Evolutionary conservation across 805 yeast genomes (phyloP), one percentile per base, ranked within the genome.

Genomic region (Candida insectalens): DNA sequence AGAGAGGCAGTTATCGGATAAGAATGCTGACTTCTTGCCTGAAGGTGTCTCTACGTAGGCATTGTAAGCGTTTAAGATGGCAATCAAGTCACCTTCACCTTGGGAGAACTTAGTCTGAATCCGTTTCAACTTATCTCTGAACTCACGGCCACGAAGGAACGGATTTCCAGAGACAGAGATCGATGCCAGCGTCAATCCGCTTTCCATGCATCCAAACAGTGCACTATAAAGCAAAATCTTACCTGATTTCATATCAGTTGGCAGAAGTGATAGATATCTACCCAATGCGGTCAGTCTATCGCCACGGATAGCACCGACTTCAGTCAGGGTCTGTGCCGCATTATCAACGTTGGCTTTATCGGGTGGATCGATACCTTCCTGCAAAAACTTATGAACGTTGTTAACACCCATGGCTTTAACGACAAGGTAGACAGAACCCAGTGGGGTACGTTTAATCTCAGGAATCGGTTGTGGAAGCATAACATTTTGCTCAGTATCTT

Each of bases 321-420:
- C 79, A 6, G 63, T 63, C 43, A 89, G 62, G 33, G 65, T 59
- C 19, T 61, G 51, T 32, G 59, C 59, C 0, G 89, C 79, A 21
- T 63, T 63, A 1, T 53, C 56, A n/a, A 82, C 50, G 6, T 78
- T 65, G 3, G 53, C 53, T 8, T 48, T 53, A 17, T 69, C 66
- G 0, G 97, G 97, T 0, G 94, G 79, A 52, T 88, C 96, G 31
- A 92, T 57, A 1, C 96, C 96, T 21, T 68, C 65, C 12, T 69
- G 61, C 41, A 89, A 63, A 47, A 89, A 92, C 16, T 62, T 67
- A 36, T 65, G 66, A 0, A 87, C 96, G 43, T 82, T 67, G 3
- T 63, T 60, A 19, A 89, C 69, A 0, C 94, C 95, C 92, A 92
- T 85, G 0, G 95, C 69, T 53, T 87, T 87, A 12, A 88, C 94